Percentiles rank a stretch among this genome's conserved stretches.
Evolutionary conservation across 257 asterid species (phyloP).

Genomic region (Jacaranda copaia): DNA sequence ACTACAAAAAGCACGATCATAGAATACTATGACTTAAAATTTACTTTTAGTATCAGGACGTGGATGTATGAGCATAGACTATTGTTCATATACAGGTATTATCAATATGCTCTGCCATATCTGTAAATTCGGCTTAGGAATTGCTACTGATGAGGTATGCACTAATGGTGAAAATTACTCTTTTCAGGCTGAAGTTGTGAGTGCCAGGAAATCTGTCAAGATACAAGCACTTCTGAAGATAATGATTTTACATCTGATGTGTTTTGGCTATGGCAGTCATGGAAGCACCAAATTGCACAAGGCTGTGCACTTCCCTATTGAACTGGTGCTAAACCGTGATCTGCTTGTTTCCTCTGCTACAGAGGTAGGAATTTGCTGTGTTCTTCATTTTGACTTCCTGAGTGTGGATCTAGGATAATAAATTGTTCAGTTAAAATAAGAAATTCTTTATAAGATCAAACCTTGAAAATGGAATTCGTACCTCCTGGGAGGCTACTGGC

Average conservation of each 20-base stretch:
- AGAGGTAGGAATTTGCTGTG: conserved; percentile 59
- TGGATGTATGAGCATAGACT: neutral
- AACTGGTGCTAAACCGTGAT: conserved; percentile 73
- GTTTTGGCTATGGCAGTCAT: conserved; percentile 71
- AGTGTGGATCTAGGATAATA: conserved; percentile 12
- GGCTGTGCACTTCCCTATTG: conserved; percentile 76
- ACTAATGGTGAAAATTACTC: conserved; percentile 28
- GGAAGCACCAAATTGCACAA: conserved; percentile 94
- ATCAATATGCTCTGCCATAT: neutral
- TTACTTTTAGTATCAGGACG: no score
- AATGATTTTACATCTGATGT: conserved; percentile 89
- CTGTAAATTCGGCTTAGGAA: neutral
- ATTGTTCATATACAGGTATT: neutral
- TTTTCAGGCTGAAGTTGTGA: conserved; percentile 68
- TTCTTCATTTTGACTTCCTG: conserved; percentile 22
- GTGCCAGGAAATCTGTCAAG: conserved; percentile 77
- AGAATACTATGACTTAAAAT: no score
- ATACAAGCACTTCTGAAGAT: conserved; percentile 80
- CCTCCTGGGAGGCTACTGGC: neutral
- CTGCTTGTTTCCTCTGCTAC: conserved; percentile 64
- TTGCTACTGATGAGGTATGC: neutral
- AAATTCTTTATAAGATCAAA: neutral
- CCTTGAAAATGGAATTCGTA: conserved; percentile 10
- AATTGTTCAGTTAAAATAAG: conserved; percentile 2
- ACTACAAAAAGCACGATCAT: no score